phyloP scores from a whole-genome alignment of 169 alveolate genomes.

The Plasmodium sp. region DNA sequence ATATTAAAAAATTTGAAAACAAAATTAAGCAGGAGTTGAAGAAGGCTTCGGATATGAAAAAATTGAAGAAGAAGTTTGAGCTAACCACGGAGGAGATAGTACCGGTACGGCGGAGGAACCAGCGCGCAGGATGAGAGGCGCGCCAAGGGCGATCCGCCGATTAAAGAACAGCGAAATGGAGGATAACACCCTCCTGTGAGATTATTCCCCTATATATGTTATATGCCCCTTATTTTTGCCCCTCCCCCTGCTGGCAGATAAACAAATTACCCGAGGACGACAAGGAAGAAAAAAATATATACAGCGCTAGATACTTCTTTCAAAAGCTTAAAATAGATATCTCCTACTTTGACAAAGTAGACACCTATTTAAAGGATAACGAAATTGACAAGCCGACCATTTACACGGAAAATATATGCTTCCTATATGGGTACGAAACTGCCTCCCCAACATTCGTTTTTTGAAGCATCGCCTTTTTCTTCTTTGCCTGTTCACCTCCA shows the following conservation, averaged over 20 bases:
- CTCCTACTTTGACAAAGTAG: constrained; percentile 61
- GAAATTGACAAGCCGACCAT: constrained; percentile 59
- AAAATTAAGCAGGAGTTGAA: constrained; percentile 79
- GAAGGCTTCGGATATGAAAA: constrained; percentile 80
- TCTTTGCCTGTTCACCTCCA: background rate
- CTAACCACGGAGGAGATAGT: constrained; percentile 79
- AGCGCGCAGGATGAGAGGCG: background rate
- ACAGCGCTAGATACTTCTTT: constrained; percentile 60
- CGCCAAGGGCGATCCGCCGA: background rate
- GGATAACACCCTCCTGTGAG: background rate
- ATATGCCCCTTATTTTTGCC: background rate
- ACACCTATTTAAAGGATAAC: constrained; percentile 49
- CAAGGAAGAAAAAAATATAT: constrained; percentile 50
- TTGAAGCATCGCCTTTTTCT: background rate
- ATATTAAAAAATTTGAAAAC: constrained; percentile 80
- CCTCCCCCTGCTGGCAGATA: constrained; percentile 6
- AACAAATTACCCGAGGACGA: constrained; percentile 62
- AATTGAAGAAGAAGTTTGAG: constrained; percentile 79
- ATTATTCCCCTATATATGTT: background rate
- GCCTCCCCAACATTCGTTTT: background rate
- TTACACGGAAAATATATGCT: constrained; percentile 65
- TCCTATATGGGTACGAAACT: constrained; percentile 64
- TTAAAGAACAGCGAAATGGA: background rate
- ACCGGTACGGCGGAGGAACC: constrained; percentile 20
- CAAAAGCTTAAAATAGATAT: constrained; percentile 74